A percentile compares a stretch with the other conserved stretches of the same genome.
These are phyloP conservation scores for Trichophyton verrucosum DNA, from an alignment of 2,329 filamentous ascomycete genomes.

Conservation along the genomic window DNA sequence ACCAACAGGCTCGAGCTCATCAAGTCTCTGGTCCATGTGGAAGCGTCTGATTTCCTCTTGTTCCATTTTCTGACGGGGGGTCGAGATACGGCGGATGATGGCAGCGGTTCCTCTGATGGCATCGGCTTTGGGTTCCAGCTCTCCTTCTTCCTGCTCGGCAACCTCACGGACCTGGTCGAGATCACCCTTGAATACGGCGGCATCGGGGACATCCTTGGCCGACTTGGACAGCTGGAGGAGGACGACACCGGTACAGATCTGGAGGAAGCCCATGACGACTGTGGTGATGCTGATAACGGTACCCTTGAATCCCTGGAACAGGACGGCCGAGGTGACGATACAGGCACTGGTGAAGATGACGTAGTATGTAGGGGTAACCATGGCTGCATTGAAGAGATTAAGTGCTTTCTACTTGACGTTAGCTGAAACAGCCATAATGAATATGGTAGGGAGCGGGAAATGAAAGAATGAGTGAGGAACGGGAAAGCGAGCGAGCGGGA, in stretches of 20 bases:
- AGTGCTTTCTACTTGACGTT: slow-evolving; percentile 70
- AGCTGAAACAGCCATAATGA: slow-evolving; percentile 16
- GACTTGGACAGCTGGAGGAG: slow-evolving; percentile 94
- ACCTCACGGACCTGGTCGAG: slow-evolving; percentile 92
- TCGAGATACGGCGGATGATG: slow-evolving; percentile 72
- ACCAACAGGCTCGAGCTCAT: slow-evolving; percentile 59
- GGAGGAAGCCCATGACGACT: slow-evolving; percentile 83
- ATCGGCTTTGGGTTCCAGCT: slow-evolving; percentile 90
- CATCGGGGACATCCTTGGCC: slow-evolving; percentile 89
- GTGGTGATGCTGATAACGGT: slow-evolving; percentile 68
- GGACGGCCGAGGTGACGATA: slow-evolving; percentile 81
- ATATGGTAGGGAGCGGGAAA: background rate
- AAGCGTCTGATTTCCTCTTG: slow-evolving; percentile 65
- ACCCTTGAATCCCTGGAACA: slow-evolving; percentile 91
- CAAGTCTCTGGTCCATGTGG: slow-evolving; percentile 61
- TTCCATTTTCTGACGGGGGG: slow-evolving; percentile 63
- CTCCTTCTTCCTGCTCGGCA: slow-evolving; percentile 88
- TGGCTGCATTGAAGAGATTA: slow-evolving; percentile 89
- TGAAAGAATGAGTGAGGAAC: too few species aligned
- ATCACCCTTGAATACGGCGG: slow-evolving; percentile 82
- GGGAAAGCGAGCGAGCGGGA: too few species aligned
- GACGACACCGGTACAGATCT: slow-evolving; percentile 86
- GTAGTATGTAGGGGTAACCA: slow-evolving; percentile 97
- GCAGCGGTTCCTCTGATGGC: slow-evolving; percentile 84
- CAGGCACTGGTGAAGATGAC: slow-evolving; percentile 96